Conservation (phyloP, 176 grass and related monocot species). For the Musa schizocarpa region DNA sequence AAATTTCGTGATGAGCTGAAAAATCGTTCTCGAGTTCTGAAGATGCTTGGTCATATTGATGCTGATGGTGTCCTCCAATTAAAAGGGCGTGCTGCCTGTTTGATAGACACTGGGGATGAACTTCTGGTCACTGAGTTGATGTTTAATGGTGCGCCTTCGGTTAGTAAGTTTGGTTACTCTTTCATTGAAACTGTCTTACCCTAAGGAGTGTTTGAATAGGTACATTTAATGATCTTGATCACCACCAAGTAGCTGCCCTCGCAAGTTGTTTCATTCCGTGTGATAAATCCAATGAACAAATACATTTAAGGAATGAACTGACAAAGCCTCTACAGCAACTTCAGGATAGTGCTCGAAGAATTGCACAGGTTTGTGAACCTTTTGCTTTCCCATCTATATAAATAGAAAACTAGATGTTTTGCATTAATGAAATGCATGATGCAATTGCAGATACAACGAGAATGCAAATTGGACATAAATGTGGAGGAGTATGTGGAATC, state of each 20-base stretch:
- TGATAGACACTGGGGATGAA: constrained; percentile 96
- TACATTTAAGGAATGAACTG: constrained; percentile 88
- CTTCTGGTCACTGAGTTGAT: constrained; percentile 98
- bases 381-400: constrained; percentile 11
- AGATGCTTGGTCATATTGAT: constrained; percentile 97
- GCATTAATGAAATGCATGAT: background rate
- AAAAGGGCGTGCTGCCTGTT: constrained; percentile 92
- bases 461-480: constrained; percentile 95
- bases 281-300: constrained; percentile 97
- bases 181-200: constrained; percentile 2
- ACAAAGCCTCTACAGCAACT: constrained; percentile 77
- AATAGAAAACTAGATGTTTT: background rate
- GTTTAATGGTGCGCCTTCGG: constrained; percentile 63
- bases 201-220: constrained; percentile 24
- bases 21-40: constrained; percentile 82
- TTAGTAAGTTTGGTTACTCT: background rate
- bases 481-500: constrained; percentile 95
- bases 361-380: constrained; percentile 64
- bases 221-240: constrained; percentile 99
- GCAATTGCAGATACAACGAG: constrained; percentile 75
- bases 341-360: constrained; percentile 95
- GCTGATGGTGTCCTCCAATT: constrained; percentile 88
- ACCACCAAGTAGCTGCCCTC: constrained; percentile 85
- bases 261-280: constrained; percentile 90
- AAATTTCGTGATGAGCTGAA: constrained; percentile 96